Conservation (phyloP, 2,329 filamentous ascomycete species). For the Dactylellina drechsleri region DNA sequence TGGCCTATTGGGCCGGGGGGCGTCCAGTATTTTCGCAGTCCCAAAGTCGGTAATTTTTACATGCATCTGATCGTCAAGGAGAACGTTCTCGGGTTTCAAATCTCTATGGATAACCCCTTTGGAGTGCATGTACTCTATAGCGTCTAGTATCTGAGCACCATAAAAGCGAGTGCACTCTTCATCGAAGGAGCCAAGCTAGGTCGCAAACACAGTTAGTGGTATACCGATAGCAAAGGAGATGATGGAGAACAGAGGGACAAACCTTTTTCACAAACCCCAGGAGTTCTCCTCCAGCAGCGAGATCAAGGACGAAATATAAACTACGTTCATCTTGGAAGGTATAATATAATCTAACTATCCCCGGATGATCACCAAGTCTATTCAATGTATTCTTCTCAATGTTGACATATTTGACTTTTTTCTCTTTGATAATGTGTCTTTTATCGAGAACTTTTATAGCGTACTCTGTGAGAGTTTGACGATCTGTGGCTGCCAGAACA, state of each 20-base stretch:
- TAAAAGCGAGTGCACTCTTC: constrained; percentile 95
- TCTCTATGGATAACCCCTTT: constrained; percentile 96
- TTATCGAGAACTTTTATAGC: constrained; percentile 99
- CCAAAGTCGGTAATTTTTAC: constrained; percentile 99
- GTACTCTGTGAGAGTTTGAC: constrained; percentile 93
- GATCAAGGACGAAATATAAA: constrained; percentile 93
- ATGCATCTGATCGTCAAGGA: constrained; percentile 94
- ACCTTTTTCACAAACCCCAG: constrained; percentile 84
- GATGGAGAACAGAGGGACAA: neutral
- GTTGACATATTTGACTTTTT: constrained; percentile 99
- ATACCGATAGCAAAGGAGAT: neutral
- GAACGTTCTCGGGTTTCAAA: constrained; percentile 94
- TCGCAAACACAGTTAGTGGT: neutral
- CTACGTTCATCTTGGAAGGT: constrained; percentile 98
- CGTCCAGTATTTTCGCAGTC: constrained; percentile 89
- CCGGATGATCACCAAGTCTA: constrained; percentile 92
- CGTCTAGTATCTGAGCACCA: constrained; percentile 92
- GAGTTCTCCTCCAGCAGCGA: constrained; percentile 91
- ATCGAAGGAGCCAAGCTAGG: constrained; percentile 86
- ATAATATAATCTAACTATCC: constrained; percentile 95
- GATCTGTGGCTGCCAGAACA: constrained; percentile 84
- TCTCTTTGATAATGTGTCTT: constrained; percentile 99
- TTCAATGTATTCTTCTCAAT: constrained; percentile 99
- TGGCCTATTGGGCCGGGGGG: constrained; percentile 62
- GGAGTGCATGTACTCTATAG: constrained; percentile 97